Base-by-base conservation (phyloP, 108 stramenopile genomes). In the Nannochloropsis gaditana region DNA sequence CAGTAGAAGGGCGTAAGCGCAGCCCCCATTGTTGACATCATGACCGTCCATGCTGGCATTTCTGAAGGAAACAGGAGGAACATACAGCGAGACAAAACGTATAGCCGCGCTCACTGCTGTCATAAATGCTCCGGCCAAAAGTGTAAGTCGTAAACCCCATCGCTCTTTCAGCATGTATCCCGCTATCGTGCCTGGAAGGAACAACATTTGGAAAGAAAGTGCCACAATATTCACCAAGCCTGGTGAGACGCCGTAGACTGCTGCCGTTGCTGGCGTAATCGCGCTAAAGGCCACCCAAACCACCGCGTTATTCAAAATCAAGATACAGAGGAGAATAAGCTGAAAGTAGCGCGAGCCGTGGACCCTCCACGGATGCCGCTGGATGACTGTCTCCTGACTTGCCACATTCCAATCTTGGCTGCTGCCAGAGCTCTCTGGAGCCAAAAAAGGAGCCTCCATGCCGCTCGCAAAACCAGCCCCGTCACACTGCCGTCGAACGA, bases 231-330 rank as follows among this genome's bases (percentile, higher is more conserved):
- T 73, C n/a, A 73, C n/a, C 59, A 15, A 73, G 8, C 19, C 59
- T n/a, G 59, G n/a, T 73, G 59, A 73, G 19, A 73, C 59, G 8
- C 45, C 45, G 45, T n/a, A 82, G 15, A 19, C 19, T n/a, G 43
- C 15, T n/a, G 82, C 43, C 19, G 82, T 45, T 43, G 43, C 82
- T 15, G 43, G 44, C 19, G 82, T 45, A 19, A 82, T 82, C 5
- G 82, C 44, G 9, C 44, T 45, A 82, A 82, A 82, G 17, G 82
- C 45, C 44, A 82, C 45, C 82, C 82, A 82, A 19, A 82, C 45
- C 82, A 82, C 45, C 19, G 82, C 82, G 45, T 82, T 82, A 5
- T 15, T 82, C 82, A 82, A 82, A 9, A 43, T 82, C 82, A 82
- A 82, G 82, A 21, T 19, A 21, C 82, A 82, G 19, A 82, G 45